Base-by-base conservation (phyloP, 2,329 filamentous ascomycete genomes). In the Paraphaeosphaeria sporulosa region DNA sequence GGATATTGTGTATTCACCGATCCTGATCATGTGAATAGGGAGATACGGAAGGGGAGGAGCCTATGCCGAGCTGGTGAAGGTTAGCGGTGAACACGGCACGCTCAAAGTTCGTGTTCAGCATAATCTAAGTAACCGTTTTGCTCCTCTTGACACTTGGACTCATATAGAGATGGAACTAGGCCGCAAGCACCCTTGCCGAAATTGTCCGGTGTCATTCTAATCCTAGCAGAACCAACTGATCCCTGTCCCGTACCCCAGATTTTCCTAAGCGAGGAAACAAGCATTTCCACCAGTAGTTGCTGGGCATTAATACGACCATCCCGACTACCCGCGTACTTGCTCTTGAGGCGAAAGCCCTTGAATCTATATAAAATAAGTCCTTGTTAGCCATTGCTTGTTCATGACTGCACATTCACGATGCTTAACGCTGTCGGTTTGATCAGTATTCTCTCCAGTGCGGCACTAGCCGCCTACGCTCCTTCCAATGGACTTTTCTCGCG, bases 281-380 rank as follows among this genome's bases (percentile, higher is more conserved):
- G 15, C 44, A 47, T 17, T 47, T 47, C 44, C 44, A 47, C 44
- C 44, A 47, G 44, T 47, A 47, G 15, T 17, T 15, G 44, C 15
- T 15, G 13, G 15, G 7, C 44, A 8, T 15, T 30, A 21, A 19
- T 19, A 1, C 6, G 17, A 40, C 40, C 21, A 7, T 21, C n/a
- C 7, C n/a, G n/a, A n/a, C n/a, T n/a, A n/a, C n/a, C n/a, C n/a
- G n/a, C n/a, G n/a, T n/a, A n/a, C n/a, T n/a, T n/a, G n/a, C n/a
- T n/a, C n/a, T n/a, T n/a, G n/a, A n/a, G n/a, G n/a, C n/a, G n/a
- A n/a, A n/a, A n/a, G n/a, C n/a, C n/a, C n/a, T n/a, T n/a, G n/a
- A n/a, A n/a, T n/a, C n/a, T n/a, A n/a, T n/a, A n/a, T n/a, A n/a
- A n/a, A n/a, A 27, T 27, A 27, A 27, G 25, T 6, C 25, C 6